A percentile compares a stretch with the other conserved stretches of the same genome.
Conservation (phyloP, 139 green algal species). For the Micromonas commoda region DNA sequence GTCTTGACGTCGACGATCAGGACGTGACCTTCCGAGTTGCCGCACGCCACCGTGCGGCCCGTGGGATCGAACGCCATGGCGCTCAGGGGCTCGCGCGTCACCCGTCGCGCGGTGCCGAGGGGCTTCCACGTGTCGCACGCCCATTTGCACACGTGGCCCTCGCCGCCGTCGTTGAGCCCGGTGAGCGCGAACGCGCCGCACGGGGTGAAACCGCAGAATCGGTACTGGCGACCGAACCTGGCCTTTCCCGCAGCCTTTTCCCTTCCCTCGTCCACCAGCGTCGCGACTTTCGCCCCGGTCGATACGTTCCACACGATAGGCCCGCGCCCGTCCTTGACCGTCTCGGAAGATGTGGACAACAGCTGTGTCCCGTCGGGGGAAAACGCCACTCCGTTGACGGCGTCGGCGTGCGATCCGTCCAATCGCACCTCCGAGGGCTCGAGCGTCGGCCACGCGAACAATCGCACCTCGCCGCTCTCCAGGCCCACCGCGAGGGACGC, state of each 20-base stretch:
- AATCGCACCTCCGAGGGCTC: too few species aligned
- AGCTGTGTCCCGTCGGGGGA: background rate
- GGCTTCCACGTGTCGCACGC: background rate
- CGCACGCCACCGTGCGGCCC: background rate
- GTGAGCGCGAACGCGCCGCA: background rate
- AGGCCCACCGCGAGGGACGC: background rate
- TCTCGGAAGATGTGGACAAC: background rate
- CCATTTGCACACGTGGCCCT: slow-evolving; percentile 1
- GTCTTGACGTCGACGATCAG: background rate
- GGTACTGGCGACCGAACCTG: too few species aligned
- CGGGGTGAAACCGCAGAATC: background rate
- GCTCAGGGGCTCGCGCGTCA: background rate
- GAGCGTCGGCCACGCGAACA: slow-evolving; percentile 5
- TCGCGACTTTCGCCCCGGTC: background rate
- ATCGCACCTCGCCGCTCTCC: slow-evolving; percentile 5
- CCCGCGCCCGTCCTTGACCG: background rate
- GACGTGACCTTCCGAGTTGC: slow-evolving; percentile 13
- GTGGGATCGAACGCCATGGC: background rate
- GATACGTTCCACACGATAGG: background rate
- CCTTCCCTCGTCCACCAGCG: too few species aligned
- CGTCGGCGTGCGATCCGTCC: slow-evolving; percentile 9
- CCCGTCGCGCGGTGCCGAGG: background rate
- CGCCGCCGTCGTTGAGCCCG: slow-evolving; percentile 9
- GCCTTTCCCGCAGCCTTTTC: too few species aligned
- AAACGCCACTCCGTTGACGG: slow-evolving; percentile 13